These are phyloP conservation scores for Guadua angustifolia DNA, from an alignment of 176 grass and related monocot species.

Conservation along the genomic window DNA sequence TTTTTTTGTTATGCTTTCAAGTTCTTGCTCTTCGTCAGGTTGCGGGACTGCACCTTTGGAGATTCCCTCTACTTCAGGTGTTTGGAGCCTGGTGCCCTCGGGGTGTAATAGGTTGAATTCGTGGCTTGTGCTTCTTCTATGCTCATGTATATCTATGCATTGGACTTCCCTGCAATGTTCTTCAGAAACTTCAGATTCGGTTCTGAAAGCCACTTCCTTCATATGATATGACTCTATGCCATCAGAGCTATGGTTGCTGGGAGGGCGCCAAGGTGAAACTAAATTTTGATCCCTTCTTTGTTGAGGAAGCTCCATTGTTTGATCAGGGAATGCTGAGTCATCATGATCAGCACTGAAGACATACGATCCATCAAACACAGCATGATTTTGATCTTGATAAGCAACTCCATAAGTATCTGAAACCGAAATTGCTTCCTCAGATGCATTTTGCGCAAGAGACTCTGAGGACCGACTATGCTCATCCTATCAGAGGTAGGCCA, in stretches of 20 bases:
- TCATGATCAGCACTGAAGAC: slow-evolving; percentile 45
- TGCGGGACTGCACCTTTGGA: slow-evolving; percentile 28
- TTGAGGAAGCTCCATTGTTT: slow-evolving; percentile 37
- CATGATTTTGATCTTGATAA: slow-evolving; percentile 62
- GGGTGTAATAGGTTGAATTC: slow-evolving; percentile 54
- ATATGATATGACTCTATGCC: slow-evolving; percentile 51
- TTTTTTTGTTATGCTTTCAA: slow-evolving; percentile 38
- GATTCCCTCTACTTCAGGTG: slow-evolving; percentile 50
- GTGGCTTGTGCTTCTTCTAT: slow-evolving; percentile 46
- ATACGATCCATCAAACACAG: slow-evolving; percentile 53
- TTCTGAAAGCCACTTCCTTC: slow-evolving; percentile 39
- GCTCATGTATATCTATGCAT: slow-evolving; percentile 72
- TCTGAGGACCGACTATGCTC: slow-evolving; percentile 67
- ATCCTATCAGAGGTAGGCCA: slow-evolving; percentile 61
- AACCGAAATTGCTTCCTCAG: slow-evolving; percentile 72
- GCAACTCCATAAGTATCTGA: slow-evolving; percentile 58
- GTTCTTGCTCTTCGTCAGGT: slow-evolving; percentile 37
- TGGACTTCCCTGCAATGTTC: slow-evolving; percentile 91
- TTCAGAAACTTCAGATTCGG: slow-evolving; percentile 60
- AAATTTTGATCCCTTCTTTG: slow-evolving; percentile 41
- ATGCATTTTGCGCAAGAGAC: slow-evolving; percentile 50
- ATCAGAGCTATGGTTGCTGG: slow-evolving; percentile 58
- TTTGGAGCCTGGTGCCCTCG: slow-evolving; percentile 54
- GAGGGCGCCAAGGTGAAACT: slow-evolving; percentile 45
- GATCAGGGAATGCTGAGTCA: slow-evolving; percentile 27